These are phyloP conservation scores for Myriosclerotinia curreyana DNA, from an alignment of 2,329 filamentous ascomycete genomes.

Conservation along the genomic window DNA sequence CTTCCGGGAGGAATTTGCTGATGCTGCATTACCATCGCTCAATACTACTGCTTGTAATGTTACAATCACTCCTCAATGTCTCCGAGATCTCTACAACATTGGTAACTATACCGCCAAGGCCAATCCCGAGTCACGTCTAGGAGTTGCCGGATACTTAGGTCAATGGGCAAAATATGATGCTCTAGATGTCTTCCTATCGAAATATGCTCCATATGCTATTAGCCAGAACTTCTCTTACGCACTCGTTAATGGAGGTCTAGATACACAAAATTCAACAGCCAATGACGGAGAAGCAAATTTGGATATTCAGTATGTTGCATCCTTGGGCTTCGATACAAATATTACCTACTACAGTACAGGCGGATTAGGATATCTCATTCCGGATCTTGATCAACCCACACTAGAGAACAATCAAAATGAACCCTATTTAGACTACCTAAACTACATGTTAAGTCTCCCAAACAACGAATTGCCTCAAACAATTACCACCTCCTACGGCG, in stretches of 20 bases:
- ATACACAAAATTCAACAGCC: conserved; percentile 39
- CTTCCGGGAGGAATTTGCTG: conserved; percentile 23
- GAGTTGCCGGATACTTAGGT: conserved; percentile 51
- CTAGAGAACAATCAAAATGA: conserved; percentile 59
- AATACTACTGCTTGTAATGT: conserved; percentile 34
- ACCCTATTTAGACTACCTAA: conserved; percentile 61
- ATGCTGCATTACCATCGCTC: conserved; percentile 31
- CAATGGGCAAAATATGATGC: conserved; percentile 31
- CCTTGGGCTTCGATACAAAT: conserved; percentile 49
- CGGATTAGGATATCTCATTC: conserved; percentile 45
- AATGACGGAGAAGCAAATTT: conserved; percentile 41
- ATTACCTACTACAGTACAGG: conserved; percentile 55
- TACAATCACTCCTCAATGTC: conserved; percentile 40
- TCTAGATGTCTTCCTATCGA: conserved; percentile 28
- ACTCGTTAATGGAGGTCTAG: conserved; percentile 41
- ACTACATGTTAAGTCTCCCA: conserved; percentile 51
- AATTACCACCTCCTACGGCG: conserved; percentile 64
- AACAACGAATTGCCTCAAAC: conserved; percentile 54
- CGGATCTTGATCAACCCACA: conserved; percentile 45
- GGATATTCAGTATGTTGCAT: conserved; percentile 52
- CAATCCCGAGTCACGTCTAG: conserved; percentile 54
- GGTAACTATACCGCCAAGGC: conserved; percentile 49
- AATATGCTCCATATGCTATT: conserved; percentile 28
- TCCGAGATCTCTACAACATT: conserved; percentile 40
- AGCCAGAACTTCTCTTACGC: conserved; percentile 34